Base-by-base conservation (phyloP, 768 basidiomycete species). In the Erythrobasidium yunnanense region DNA sequence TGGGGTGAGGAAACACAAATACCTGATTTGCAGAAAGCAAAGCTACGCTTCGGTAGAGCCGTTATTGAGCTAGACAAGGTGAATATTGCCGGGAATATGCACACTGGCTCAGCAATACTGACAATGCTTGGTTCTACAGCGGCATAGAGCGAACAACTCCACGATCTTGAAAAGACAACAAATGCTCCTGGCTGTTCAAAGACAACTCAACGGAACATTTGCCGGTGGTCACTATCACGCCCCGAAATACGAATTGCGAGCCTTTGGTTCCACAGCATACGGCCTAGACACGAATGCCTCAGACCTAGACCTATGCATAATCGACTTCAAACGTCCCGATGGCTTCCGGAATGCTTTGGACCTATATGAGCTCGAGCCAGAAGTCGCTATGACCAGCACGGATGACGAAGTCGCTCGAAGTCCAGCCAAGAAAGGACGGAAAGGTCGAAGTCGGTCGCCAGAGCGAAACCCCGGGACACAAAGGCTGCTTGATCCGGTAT, bases 301-400 rank as follows among this genome's bases (percentile, higher is more conserved):
- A 8, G 72, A 73, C 34, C 69, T 73, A 42, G 72, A 73, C 49
- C 68, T 73, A 34, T 73, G 72, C 52, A 38, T 73, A 2, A 58
- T 73, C 29, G 72, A 73, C 63, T 69, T 69, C 33, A 63, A 69
- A 17, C 69, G 70, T 4, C 71, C 69, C 6, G 67, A 68, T 22
- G 72, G 72, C 5, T 71, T 73, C 52, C 65, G 65, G 17, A 66
- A 70, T 62, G 54, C 57, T 67, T 56, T n/a, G 33, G 68, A 18
- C 27, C 30, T 63, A 4, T 63, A 63, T 23, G 60, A 63, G n/a
- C n/a, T 7, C 42, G 22, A 4, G 35, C 35, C 33, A 47, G 15
- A 45, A 32, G 22, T 34, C 6, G 4, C 34, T 58, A 18, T n/a
- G 13, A 32, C 13, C 27, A 51, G 38, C 52, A 6, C 3, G 22